Evolutionary conservation across 2,329 filamentous ascomycete species (phyloP).

Genomic region (Colletotrichum orchidophilum): DNA sequence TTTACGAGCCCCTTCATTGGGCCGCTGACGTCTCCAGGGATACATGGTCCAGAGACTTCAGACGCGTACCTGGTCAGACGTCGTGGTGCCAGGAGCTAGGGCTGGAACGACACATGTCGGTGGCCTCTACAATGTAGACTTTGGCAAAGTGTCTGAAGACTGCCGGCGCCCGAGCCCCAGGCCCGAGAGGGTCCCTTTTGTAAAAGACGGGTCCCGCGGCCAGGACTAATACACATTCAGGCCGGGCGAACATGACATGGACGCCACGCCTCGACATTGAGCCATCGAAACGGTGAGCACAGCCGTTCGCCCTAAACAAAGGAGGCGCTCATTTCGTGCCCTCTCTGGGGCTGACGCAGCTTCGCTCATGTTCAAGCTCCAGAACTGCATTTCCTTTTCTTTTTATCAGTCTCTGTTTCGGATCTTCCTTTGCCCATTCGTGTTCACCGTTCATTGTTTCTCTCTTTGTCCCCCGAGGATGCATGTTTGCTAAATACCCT

Average conservation of each 20-base stretch:
- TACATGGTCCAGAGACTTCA: neutral
- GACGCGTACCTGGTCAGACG: neutral
- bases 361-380: neutral
- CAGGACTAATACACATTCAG: neutral
- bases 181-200: neutral
- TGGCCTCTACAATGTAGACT: slow-evolving; percentile 1
- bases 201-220: slow-evolving; percentile 13
- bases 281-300: slow-evolving; percentile 4
- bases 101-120: neutral
- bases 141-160: slow-evolving; percentile 5
- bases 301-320: neutral
- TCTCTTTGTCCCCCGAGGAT: neutral
- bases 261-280: slow-evolving; percentile 5
- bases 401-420: neutral
- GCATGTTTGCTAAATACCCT: neutral
- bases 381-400: neutral
- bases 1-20: neutral
- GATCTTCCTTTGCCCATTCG: neutral
- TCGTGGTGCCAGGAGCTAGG: neutral
- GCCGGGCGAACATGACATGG: slow-evolving; percentile 1
- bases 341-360: neutral
- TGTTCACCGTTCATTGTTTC: neutral
- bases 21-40: neutral
- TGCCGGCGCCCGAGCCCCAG: slow-evolving; percentile 1
- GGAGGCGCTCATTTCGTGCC: neutral